Evolutionary conservation across 2,329 filamentous ascomycete species (phyloP).

Genomic region (Penicillium decumbens): DNA sequence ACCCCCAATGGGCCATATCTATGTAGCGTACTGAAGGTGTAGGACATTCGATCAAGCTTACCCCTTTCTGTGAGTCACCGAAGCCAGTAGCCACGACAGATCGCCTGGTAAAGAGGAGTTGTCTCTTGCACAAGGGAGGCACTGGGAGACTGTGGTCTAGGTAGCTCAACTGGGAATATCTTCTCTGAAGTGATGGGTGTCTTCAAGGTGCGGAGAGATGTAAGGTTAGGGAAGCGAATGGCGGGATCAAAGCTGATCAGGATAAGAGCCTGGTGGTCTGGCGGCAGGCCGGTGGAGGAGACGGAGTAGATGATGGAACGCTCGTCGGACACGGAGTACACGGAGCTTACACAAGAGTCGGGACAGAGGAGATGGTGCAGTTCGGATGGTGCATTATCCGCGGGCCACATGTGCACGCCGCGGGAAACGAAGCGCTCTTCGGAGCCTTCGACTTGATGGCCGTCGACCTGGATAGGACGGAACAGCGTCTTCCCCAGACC

Average conservation of each 20-base stretch:
- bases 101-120: slow-evolving; percentile 14
- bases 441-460: slow-evolving; percentile 28
- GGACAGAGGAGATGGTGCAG: slow-evolving; percentile 41
- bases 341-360: slow-evolving; percentile 27
- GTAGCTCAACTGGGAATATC: slow-evolving; percentile 3
- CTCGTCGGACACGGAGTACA: slow-evolving; percentile 38
- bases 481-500: slow-evolving; percentile 27
- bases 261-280: slow-evolving; percentile 31
- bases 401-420: slow-evolving; percentile 42
- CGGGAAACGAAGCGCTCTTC: slow-evolving; percentile 40
- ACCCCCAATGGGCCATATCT: neutral
- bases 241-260: slow-evolving; percentile 41
- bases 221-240: slow-evolving; percentile 25
- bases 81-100: slow-evolving; percentile 18
- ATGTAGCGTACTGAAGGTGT: neutral
- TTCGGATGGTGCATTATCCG: slow-evolving; percentile 36
- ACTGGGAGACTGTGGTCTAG: neutral
- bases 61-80: slow-evolving; percentile 4
- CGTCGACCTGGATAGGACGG: slow-evolving; percentile 25
- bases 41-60: neutral
- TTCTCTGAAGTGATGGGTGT: neutral
- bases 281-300: slow-evolving; percentile 22
- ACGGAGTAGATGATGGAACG: slow-evolving; percentile 41
- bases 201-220: slow-evolving; percentile 6
- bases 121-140: slow-evolving; percentile 7